Evolutionary conservation across 2,329 filamentous ascomycete genomes (phyloP), one percentile per base, ranked within the genome.

Genomic region (Cercospora citrullina): DNA sequence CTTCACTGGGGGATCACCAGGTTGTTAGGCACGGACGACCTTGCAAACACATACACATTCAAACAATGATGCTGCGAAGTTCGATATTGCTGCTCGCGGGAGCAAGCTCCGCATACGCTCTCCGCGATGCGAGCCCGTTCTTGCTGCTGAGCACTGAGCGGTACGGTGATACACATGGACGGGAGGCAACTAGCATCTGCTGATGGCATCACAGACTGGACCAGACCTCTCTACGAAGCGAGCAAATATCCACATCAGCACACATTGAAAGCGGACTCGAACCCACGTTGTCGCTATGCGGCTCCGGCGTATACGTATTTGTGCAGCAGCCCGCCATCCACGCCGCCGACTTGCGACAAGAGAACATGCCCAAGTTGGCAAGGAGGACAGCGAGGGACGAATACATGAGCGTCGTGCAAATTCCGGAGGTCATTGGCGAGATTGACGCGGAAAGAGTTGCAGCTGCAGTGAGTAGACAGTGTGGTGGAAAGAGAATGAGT

Each of bases 121-220:
- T 97, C 9, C 67, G 65, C 28, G 67, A 71, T 63, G 65, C 71
- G 14, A 69, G 65, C 33, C 94, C 95, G 18, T 95, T 97, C 80
- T 87, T 97, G 78, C 83, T 97, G 72, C 90, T 96, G 79, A 97
- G 94, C 33, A 94, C 90, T 57, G 87, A 90, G 70, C 84, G 89
- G 94, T 97, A 89, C 51, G 67, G 42, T 8, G 21, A 45, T 18
- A 33, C 26, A 2, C 8, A 10, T 10, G 53, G n/a, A 21, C 21
- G 33, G 31, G 62, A 59, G 33, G 45, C 31, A 64, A 58, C 62
- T 5, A 48, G 42, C 23, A 53, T 3, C 26, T 51, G 42, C 60
- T 62, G 60, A 62, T 62, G n/a, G 28, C 62, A 42, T 33, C 18
- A 57, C 51, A 64, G 62, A 23, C 62, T 64, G 18, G 62, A 64